A percentile compares a stretch with the other conserved stretches of the same genome.
Conservation (phyloP, 2,329 filamentous ascomycete genomes). For the Colletotrichum sp. region DNA sequence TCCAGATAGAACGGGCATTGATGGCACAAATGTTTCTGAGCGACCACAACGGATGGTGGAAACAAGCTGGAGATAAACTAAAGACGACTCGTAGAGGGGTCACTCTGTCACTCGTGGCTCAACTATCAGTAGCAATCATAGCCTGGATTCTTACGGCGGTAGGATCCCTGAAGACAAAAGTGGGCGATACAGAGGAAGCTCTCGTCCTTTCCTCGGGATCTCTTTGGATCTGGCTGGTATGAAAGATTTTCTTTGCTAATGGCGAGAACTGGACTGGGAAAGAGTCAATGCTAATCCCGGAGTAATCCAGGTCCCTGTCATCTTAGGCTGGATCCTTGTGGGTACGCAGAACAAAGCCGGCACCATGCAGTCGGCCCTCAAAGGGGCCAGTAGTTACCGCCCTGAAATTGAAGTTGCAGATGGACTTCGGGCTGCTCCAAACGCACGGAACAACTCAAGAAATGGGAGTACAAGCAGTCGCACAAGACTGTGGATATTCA, state of each 20-base stretch:
- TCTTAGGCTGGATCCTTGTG: neutral
- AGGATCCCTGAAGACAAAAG: neutral
- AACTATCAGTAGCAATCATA: fast-evolving
- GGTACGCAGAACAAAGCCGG: neutral
- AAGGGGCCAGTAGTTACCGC: fast-evolving
- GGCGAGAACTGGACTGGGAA: too few species aligned
- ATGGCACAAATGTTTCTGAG: neutral
- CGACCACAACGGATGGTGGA: fast-evolving
- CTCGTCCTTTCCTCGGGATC: neutral
- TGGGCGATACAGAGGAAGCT: neutral
- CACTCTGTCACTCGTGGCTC: fast-evolving
- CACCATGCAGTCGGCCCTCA: neutral
- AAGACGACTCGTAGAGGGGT: neutral
- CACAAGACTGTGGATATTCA: neutral
- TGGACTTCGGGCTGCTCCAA: fast-evolving
- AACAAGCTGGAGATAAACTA: fast-evolving
- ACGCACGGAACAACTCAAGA: fast-evolving
- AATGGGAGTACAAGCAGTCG: neutral
- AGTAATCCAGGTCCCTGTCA: neutral
- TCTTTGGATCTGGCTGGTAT: neutral
- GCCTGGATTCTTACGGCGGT: neutral
- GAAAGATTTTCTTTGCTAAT: neutral
- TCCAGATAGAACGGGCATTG: neutral
- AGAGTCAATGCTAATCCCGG: neutral
- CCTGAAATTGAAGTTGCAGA: neutral